Conservation (phyloP, 2,329 filamentous ascomycete species). For the Epichloe coenophiala region DNA sequence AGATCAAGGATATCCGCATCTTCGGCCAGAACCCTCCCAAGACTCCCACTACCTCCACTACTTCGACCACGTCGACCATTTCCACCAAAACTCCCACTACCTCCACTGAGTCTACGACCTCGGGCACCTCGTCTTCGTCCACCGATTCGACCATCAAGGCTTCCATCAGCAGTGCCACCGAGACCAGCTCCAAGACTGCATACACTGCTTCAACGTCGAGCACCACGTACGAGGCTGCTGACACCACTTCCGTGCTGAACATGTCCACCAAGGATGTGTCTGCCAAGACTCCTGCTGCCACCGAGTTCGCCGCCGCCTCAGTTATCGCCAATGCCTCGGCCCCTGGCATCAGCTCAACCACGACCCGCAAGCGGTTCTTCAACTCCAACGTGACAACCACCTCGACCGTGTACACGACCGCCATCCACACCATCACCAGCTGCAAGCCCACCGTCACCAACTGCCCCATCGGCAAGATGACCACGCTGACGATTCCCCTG, state of each 20-base stretch:
- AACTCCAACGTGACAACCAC: slow-evolving; percentile 11
- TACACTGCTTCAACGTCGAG: no score
- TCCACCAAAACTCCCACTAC: no score
- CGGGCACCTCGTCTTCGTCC: background rate
- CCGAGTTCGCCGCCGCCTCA: no score
- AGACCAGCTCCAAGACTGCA: no score
- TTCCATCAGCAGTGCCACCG: background rate
- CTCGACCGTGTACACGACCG: slow-evolving; percentile 21
- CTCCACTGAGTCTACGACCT: background rate
- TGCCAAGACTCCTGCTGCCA: background rate
- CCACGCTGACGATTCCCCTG: slow-evolving; percentile 23
- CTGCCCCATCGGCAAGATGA: slow-evolving; percentile 20
- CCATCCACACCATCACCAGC: slow-evolving; percentile 34
- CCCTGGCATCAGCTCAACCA: no score
- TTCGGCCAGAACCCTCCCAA: slow-evolving; percentile 10
- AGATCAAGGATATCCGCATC: slow-evolving; percentile 30
- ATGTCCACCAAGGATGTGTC: background rate
- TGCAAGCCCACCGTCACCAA: slow-evolving; percentile 30
- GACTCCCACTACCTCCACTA: background rate
- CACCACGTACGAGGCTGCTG: background rate
- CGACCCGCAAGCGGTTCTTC: background rate
- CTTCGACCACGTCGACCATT: slow-evolving; percentile 2
- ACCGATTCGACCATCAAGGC: background rate
- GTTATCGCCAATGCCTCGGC: no score
- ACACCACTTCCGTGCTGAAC: slow-evolving; percentile 1